Evolutionary conservation across 2,329 filamentous ascomycete species (phyloP).

Genomic region (Tricladium varicosporioides): DNA sequence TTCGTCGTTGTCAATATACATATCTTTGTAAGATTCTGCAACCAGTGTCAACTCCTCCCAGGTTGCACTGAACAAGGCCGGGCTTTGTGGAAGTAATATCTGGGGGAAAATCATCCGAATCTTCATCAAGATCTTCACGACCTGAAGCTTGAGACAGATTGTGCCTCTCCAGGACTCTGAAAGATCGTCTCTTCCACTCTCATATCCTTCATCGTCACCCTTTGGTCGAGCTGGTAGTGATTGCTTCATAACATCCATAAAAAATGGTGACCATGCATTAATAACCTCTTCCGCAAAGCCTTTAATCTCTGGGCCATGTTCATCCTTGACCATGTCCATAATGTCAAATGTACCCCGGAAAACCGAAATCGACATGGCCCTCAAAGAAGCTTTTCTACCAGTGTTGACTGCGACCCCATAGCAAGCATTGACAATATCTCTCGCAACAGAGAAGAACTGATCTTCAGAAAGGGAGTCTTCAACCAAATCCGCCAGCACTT

Average conservation of each 20-base stretch:
- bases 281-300: slow-evolving; percentile 86
- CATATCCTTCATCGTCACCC: slow-evolving; percentile 53
- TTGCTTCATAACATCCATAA: slow-evolving; percentile 74
- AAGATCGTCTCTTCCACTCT: slow-evolving; percentile 47
- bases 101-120: slow-evolving; percentile 81
- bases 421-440: slow-evolving; percentile 79
- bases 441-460: slow-evolving; percentile 89
- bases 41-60: slow-evolving; percentile 84
- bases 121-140: slow-evolving; percentile 91
- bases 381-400: slow-evolving; percentile 69
- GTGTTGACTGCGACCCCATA: slow-evolving; percentile 79
- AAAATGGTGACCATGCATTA: slow-evolving; percentile 84
- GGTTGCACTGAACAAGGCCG: slow-evolving; percentile 77
- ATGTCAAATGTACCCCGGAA: slow-evolving; percentile 92
- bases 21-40: slow-evolving; percentile 69
- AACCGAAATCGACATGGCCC: slow-evolving; percentile 84
- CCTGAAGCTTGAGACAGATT: slow-evolving; percentile 85
- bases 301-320: slow-evolving; percentile 83
- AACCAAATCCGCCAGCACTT: slow-evolving; percentile 84
- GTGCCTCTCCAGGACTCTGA: slow-evolving; percentile 75
- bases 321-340: slow-evolving; percentile 94
- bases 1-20: slow-evolving; percentile 82
- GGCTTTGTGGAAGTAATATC: slow-evolving; percentile 78
- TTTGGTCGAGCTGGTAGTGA: slow-evolving; percentile 61
- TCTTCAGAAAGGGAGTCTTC: slow-evolving; percentile 92